Percentiles rank a stretch among this genome's conserved stretches.
Evolutionary conservation across 208 protist genomes (phyloP).

Genomic region (Jaenimonas drosophilae): DNA sequence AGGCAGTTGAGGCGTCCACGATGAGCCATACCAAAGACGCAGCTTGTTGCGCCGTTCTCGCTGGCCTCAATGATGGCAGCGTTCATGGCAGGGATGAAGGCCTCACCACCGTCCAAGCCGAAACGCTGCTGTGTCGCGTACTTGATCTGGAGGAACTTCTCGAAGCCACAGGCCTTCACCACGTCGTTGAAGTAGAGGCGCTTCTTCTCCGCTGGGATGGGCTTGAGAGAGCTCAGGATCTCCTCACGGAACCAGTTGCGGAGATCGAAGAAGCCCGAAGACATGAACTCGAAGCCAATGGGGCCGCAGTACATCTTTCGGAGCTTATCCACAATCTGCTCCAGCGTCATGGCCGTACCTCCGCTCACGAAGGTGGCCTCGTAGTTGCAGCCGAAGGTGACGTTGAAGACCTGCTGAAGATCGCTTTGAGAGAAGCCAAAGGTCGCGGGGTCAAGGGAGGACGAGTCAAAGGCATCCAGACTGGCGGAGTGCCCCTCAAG

Average conservation of each 20-base stretch:
- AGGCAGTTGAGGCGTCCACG: constrained; percentile 96
- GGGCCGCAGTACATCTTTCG: constrained; percentile 82
- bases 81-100: constrained; percentile 94
- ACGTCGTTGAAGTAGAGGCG: constrained; percentile 60
- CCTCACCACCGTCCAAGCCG: constrained; percentile 95
- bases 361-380: constrained; percentile 65
- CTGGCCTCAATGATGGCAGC: constrained; percentile 79
- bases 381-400: constrained; percentile 66
- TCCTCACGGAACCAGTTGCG: constrained; percentile 94
- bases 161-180: constrained; percentile 89
- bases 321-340: constrained; percentile 65
- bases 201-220: constrained; percentile 47
- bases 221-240: constrained; percentile 61
- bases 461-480: constrained; percentile 10
- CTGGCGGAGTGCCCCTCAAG: constrained; percentile 20
- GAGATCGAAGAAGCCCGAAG: constrained; percentile 89
- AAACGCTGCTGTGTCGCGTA: constrained; percentile 95
- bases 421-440: constrained; percentile 84
- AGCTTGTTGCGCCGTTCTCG: constrained; percentile 73
- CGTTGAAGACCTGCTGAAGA: constrained; percentile 64
- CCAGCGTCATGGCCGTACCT: constrained; percentile 59
- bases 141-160: constrained; percentile 91
- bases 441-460: constrained; percentile 34
- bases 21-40: constrained; percentile 98
- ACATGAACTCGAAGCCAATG: constrained; percentile 96